These are phyloP conservation scores for Botrytis fabae DNA, from an alignment of 2,329 filamentous ascomycete species.

Conservation along the genomic window DNA sequence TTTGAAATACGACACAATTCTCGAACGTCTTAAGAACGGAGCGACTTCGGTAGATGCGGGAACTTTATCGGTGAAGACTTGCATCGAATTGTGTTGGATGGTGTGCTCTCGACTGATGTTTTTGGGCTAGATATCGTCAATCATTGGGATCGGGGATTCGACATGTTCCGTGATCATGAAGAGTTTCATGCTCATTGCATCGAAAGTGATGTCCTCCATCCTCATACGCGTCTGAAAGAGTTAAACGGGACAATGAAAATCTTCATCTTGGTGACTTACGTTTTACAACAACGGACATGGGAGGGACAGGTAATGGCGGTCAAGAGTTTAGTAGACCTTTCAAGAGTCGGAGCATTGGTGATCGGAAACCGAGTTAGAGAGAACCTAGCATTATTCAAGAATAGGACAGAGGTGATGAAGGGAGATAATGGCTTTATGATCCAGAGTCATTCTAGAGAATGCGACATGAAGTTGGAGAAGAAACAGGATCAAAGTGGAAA, in stretches of 20 bases:
- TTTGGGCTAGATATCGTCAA: slow-evolving; percentile 41
- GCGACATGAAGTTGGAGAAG: slow-evolving; percentile 18
- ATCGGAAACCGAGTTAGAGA: slow-evolving; percentile 11
- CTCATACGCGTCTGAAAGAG: slow-evolving; percentile 36
- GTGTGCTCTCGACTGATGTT: slow-evolving; percentile 38
- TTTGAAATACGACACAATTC: slow-evolving; percentile 24
- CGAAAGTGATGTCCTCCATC: slow-evolving; percentile 36
- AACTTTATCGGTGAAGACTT: slow-evolving; percentile 44
- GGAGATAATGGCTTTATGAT: slow-evolving; percentile 18
- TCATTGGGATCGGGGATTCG: slow-evolving; percentile 42
- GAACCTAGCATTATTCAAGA: neutral
- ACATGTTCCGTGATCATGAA: slow-evolving; percentile 43
- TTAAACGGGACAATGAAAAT: slow-evolving; percentile 45
- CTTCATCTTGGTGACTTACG: slow-evolving; percentile 42
- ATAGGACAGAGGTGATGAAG: neutral
- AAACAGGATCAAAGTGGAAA: slow-evolving; percentile 23
- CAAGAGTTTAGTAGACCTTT: slow-evolving; percentile 23
- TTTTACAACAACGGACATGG: slow-evolving; percentile 48
- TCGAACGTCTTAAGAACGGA: slow-evolving; percentile 25
- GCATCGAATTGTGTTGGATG: slow-evolving; percentile 41
- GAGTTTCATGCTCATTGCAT: slow-evolving; percentile 40
- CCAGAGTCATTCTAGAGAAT: slow-evolving; percentile 16
- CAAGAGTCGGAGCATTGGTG: neutral
- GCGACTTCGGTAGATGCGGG: slow-evolving; percentile 32
- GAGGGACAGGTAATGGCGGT: slow-evolving; percentile 38